Base-by-base conservation (phyloP, 257 asterid genomes). In the Cinchona pubescens region DNA sequence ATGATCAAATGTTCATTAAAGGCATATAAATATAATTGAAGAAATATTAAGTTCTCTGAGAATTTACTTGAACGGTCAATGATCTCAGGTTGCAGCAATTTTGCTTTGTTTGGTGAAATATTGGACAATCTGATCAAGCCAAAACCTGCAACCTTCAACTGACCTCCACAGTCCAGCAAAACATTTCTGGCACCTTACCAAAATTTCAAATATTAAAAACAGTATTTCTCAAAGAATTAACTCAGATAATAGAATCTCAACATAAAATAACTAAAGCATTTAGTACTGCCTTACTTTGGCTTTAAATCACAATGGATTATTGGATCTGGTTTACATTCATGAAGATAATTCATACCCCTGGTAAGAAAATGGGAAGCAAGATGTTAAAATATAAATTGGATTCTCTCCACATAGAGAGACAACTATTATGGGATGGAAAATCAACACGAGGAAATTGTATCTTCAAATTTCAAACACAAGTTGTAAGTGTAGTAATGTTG, bases 181-280 rank as follows among this genome's bases (percentile, higher is more conserved):
- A 95, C 82, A 90, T 95, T 92, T 90, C 98, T 92, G 98, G 97
- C 97, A 92, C 98, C 98, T 94, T 94, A 90, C 91, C 79, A 80
- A 86, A 83, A 84, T 85, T 90, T 86, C 81, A 83, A 82, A 85
- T 86, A 84, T 89, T 92, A 90, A 87, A 84, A 84, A 79, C 63
- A 71, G 80, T 70, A 78, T 43, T 71, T 9, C 67, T 27, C 51
- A 66, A 74, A 12, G 49, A 73, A 61, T 67, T 79, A 49, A 71
- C 48, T 78, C 40, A 29, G 40, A 23, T 49, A 76, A 46, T 62
- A 48, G 72, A 43, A 29, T 25, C 56, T 38, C 55, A 62, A 51
- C 58, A 40, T 30, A 45, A 81, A 76, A 73, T 43, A 74, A 76
- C 90, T 81, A 60, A 64, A 88, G 91, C 89, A 89, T 86, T 83